Evolutionary conservation across 768 basidiomycete genomes (phyloP).

Genomic region (Lactarius deliciosus): DNA sequence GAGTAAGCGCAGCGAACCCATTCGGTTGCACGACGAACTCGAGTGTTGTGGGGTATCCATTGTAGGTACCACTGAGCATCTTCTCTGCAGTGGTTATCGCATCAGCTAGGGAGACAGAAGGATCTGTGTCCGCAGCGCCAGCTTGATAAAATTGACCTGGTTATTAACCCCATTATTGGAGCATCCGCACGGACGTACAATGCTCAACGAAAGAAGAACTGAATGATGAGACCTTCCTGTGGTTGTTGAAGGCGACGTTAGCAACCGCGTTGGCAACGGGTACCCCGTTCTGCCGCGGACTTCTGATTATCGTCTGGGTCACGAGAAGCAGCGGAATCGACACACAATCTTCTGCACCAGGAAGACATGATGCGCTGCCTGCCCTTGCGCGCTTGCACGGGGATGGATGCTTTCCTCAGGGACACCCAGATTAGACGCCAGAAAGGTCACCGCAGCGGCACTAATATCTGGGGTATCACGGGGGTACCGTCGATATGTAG

Average conservation of each 20-base stretch:
- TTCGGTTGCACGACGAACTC: constrained; percentile 45
- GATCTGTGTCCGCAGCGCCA: constrained; percentile 37
- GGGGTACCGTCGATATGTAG: constrained; percentile 21
- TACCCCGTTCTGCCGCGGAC: constrained; percentile 34
- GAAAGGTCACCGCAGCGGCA: constrained; percentile 32
- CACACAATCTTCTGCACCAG: constrained; percentile 32
- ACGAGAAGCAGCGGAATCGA: not conserved
- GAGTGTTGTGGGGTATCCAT: constrained; percentile 40
- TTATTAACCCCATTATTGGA: not conserved
- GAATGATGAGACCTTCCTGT: constrained; percentile 43
- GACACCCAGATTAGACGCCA: constrained; percentile 31
- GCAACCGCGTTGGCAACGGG: constrained; percentile 44
- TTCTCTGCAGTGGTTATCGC: constrained; percentile 42
- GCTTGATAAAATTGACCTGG: not conserved
- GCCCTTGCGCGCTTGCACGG: constrained; percentile 29
- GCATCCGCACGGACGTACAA: constrained; percentile 33
- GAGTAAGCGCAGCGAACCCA: constrained; percentile 41
- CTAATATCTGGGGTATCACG: constrained; percentile 25
- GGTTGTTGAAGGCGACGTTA: constrained; percentile 45
- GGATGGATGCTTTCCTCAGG: constrained; percentile 22
- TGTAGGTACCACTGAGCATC: constrained; percentile 42
- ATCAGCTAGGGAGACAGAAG: constrained; percentile 38
- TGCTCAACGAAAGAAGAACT: constrained; percentile 49
- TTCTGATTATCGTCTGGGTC: not conserved
- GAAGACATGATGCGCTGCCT: constrained; percentile 30